phyloP scores from a whole-genome alignment of 345 rosid genomes.

The Moringa oleifera region DNA sequence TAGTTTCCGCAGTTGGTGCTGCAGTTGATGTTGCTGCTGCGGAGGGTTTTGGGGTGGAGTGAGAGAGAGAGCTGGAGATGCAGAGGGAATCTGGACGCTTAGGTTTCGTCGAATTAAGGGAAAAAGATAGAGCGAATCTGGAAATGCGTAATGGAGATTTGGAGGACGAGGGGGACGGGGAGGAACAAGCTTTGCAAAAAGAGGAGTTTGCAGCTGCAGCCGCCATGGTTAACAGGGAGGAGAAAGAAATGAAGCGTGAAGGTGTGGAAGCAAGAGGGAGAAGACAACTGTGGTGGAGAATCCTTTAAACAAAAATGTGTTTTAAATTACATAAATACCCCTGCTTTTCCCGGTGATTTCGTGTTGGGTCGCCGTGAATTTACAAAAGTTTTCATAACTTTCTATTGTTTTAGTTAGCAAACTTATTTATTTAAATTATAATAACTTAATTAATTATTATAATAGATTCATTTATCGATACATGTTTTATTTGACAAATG shows the following conservation, averaged over 20 bases:
- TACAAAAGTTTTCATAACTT: too few species aligned
- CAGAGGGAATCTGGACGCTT: constrained; percentile 23
- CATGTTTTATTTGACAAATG: too few species aligned
- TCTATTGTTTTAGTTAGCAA: too few species aligned
- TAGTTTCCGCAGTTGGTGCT: constrained; percentile 1
- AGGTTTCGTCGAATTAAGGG: constrained; percentile 12
- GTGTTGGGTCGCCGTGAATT: too few species aligned
- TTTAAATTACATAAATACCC: too few species aligned
- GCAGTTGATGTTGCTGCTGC: constrained; percentile 17
- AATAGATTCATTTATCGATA: too few species aligned
- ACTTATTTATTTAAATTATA: too few species aligned
- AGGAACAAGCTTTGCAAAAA: constrained; percentile 18
- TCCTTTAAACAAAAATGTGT: not conserved
- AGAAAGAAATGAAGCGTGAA: not conserved
- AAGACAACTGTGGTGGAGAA: not conserved
- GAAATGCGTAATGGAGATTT: constrained; percentile 20
- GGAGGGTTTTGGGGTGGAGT: constrained; percentile 25
- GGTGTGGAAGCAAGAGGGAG: not conserved
- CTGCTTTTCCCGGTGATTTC: too few species aligned
- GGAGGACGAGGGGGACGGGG: constrained; percentile 15
- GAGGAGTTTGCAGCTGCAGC: constrained; percentile 27
- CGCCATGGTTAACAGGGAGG: constrained; percentile 22
- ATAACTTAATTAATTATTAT: too few species aligned
- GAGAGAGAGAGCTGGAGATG: constrained; percentile 19
- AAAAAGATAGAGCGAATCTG: constrained; percentile 17